Evolutionary conservation across 148 eudicot genomes (phyloP).

Genomic region (Rhododendron griersonianum): DNA sequence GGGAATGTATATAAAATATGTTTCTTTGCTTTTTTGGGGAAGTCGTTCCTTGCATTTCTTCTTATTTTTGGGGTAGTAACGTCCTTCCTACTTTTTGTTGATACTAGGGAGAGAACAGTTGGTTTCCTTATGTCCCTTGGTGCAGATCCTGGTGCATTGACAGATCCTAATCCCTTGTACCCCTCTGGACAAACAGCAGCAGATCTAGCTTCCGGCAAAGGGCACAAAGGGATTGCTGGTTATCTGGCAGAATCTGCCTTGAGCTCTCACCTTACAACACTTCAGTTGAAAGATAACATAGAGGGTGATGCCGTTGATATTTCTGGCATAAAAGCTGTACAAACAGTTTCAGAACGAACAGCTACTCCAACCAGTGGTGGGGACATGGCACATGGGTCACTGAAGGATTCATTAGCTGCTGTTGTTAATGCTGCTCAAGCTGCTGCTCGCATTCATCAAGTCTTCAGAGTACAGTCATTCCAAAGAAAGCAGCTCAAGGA

Average conservation of each 20-base stretch:
- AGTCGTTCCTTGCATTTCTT: not conserved
- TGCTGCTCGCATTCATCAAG: slow-evolving; percentile 83
- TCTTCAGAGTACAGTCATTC: slow-evolving; percentile 76
- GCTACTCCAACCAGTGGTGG: slow-evolving; percentile 48
- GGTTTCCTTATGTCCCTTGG: slow-evolving; percentile 58
- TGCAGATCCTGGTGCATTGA: slow-evolving; percentile 63
- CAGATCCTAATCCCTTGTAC: slow-evolving; percentile 66
- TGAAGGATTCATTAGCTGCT: slow-evolving; percentile 85
- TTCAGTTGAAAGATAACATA: slow-evolving; percentile 41
- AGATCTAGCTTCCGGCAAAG: slow-evolving; percentile 66
- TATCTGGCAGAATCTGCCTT: slow-evolving; percentile 70
- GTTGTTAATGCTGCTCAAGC: slow-evolving; percentile 86
- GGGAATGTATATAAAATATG: not conserved
- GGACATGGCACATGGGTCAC: slow-evolving; percentile 47
- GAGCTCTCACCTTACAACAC: slow-evolving; percentile 52
- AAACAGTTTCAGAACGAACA: slow-evolving; percentile 41
- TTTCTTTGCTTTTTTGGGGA: not conserved
- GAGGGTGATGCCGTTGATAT: slow-evolving; percentile 22
- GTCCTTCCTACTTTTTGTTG: not conserved
- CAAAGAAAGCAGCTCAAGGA: slow-evolving; percentile 59
- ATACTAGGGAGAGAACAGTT: slow-evolving; percentile 62
- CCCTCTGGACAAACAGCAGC: slow-evolving; percentile 74
- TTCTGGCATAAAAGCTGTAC: slow-evolving; percentile 33
- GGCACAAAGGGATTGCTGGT: slow-evolving; percentile 83
- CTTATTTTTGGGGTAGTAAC: slow-evolving; percentile 10